Evolutionary conservation across 2,329 filamentous ascomycete genomes (phyloP), one percentile per base, ranked within the genome.

Genomic region (Nigrograna mackinnonii): DNA sequence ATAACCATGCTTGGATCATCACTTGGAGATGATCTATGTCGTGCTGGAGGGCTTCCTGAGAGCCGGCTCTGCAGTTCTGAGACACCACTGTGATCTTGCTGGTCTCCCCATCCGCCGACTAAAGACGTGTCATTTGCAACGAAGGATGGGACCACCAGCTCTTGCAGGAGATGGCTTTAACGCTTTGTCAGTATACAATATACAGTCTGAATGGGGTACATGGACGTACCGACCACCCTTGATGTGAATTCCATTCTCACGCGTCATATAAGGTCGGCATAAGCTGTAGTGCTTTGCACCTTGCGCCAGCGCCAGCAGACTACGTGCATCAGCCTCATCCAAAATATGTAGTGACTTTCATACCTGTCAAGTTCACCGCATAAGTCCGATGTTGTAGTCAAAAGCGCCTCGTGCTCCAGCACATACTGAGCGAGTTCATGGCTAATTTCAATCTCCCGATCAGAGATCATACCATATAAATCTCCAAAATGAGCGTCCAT

Each of bases 371-470:
- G 80, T 52, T 96, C 89, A 11, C 91, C 92, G 60, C 89, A 89
- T 1, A 89, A 70, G 54, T 92, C 85, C 1, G 91, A 95, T n/a
- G 85, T 84, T 2, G 72, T 65, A 4, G 82, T 70, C 7, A 99
- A 77, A 5, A 82, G 64, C 1, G 79, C 73, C 59, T 92, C 85
- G 49, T 87, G 81, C 47, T 83, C 73, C 1, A 96, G 72, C 13
- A 96, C 75, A 26, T 75, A 77, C 35, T 87, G 81, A 1, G 88
- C 83, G 21, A 99, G 80, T 3, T 80, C 74, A 57, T 96, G 87
- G 1, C 94, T 79, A 32, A 97, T 88, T 54, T 96, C 89, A 33
- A 96, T 91, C 64, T 99, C 92, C 41, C 83, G 83, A 58, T 96
- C 91, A 87, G 88, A 87, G 42, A 99, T 96, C 43, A 83, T 78